Conservation (phyloP, 352 stramenopile genomes). For the Phytopythium delawarense region DNA sequence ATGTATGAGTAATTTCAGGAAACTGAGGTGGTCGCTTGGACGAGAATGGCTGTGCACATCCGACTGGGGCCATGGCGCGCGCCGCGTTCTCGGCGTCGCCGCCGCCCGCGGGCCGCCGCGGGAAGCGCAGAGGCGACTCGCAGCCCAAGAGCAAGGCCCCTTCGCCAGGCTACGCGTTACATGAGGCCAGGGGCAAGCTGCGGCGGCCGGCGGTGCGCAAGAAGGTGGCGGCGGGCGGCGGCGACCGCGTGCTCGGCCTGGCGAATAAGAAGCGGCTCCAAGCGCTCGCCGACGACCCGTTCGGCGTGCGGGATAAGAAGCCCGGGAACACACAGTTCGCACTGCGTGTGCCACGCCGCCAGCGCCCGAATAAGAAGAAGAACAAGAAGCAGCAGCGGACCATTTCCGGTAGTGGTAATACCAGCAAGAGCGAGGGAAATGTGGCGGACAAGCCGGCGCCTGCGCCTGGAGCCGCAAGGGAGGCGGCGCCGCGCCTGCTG, state of each 20-base stretch:
- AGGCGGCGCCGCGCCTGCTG: constrained; percentile 1
- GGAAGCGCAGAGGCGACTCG: background rate
- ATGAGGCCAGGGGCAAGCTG: background rate
- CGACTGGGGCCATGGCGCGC: background rate
- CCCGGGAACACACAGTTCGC: background rate
- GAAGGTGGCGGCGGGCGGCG: background rate
- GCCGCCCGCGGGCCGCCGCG: no score
- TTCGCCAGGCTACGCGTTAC: no score
- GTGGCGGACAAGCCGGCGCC: background rate
- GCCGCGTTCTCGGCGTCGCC: background rate
- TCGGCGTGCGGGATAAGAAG: constrained; percentile 3
- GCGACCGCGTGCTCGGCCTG: background rate
- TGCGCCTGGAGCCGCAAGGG: background rate
- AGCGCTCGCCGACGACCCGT: background rate
- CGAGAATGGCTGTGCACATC: background rate
- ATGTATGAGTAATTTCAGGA: background rate
- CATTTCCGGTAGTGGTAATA: no score
- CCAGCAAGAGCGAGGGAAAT: background rate
- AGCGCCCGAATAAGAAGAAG: constrained; percentile 8
- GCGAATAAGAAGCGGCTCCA: background rate
- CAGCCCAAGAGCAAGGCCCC: no score
- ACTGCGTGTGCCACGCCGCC: background rate
- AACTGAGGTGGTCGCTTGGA: background rate
- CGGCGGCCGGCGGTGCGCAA: background rate
- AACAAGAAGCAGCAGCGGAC: background rate